Evolutionary conservation across 1,284 basidiomycete species (phyloP), one percentile per base, ranked within the genome.

Genomic region (Golubevia pallescens): DNA sequence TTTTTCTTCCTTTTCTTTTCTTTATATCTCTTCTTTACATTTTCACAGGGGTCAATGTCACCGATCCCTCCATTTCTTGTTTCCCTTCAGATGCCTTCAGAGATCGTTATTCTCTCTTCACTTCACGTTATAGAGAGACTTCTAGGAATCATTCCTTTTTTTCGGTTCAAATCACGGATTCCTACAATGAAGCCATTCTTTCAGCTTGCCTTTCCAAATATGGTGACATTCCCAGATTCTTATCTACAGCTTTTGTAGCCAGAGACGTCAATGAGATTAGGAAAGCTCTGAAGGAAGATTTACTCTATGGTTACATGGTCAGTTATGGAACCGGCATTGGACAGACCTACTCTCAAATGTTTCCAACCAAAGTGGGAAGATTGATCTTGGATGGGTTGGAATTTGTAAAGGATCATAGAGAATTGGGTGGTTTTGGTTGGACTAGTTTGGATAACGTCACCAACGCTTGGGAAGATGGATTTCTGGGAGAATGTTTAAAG

Each of bases 241-340:
- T 74, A 16, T 63, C 67, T 8, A 74, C 72, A 1, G 65, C 65
- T 0, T 71, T 74, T 20, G 70, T 71, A 10, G 67, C 67, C 2
- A 53, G 72, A 4, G 72, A 74, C 38, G n/a, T 74, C 0, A 69
- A 74, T 21, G 21, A 59, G 54, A 67, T 74, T 14, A 61, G 72
- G 16, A 62, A 66, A 14, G 72, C 72, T 0, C 32, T 74, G 3
- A 59, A 57, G 6, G 63, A 71, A 14, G 63, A 62, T 0, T 16
- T 42, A 21, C 19, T 74, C 19, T 66, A 58, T 20, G 72, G 67
- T 0, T 69, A 69, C 60, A 65, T 74, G 63, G 60, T 69, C 55
- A 69, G 67, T 20, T 74, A 74, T 28, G 72, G 72, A 3, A 71
- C 72, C 1, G 69, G 67, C 0, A 71, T 74, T 6, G 72, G 65